A percentile compares a stretch with the other conserved stretches of the same genome.
phyloP scores from a whole-genome alignment of 495 filamentous ascomycete species.

The Hypoxylon lienhwacheense region DNA sequence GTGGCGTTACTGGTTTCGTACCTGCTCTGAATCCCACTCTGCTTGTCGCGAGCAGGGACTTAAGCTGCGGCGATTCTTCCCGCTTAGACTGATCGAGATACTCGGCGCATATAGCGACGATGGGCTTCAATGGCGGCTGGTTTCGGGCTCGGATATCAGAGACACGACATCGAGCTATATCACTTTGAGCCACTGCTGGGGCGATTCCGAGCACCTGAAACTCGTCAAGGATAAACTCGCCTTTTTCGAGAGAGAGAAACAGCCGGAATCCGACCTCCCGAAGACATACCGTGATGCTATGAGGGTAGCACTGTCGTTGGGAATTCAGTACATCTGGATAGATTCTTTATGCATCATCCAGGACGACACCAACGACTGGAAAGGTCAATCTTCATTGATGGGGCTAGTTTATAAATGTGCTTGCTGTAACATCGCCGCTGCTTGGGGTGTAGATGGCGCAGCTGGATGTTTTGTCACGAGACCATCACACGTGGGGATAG shows the following conservation, averaged over 20 bases:
- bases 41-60: neutral
- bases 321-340: constrained; percentile 1
- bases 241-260: neutral
- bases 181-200: constrained; percentile 14
- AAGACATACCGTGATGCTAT: constrained; percentile 3
- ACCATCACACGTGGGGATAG: neutral
- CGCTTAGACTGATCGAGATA: neutral
- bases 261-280: neutral
- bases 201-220: neutral
- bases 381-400: neutral
- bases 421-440: neutral
- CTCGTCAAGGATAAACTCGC: neutral
- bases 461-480: neutral
- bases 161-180: neutral
- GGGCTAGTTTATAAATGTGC: neutral
- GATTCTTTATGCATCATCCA: constrained; percentile 2
- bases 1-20: constrained; percentile 6
- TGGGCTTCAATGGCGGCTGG: neutral
- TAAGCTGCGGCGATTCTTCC: neutral
- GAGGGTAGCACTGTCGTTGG: neutral
- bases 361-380: neutral
- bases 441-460: neutral
- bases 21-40: neutral
- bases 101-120: neutral
- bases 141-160: neutral